Evolutionary conservation across 2,329 filamentous ascomycete species (phyloP), one percentile per base, ranked within the genome.

Genomic region (Penicillium concentricum): DNA sequence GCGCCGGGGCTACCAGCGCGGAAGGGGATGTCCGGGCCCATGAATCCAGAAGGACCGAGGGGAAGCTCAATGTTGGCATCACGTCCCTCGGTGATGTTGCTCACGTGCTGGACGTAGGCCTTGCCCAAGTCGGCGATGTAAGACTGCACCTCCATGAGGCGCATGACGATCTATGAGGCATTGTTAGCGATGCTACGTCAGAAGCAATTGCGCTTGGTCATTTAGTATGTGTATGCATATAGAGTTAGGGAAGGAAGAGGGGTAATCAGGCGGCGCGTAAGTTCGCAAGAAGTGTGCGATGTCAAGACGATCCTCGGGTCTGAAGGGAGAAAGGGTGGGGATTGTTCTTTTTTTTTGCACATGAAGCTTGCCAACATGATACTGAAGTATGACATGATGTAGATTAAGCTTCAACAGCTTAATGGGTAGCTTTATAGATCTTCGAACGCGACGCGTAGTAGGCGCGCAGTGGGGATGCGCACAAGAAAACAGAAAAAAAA

Each of bases 71-170:
- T 76, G 30, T 83, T 71, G 28, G 78, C 71, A 56, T 73, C 67
- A 77, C 82, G 78, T 83, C 86, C 64, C 41, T 87, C 87, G 26
- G 96, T 84, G 46, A 96, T 85, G 8, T 91, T 87, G 74, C 92
- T 91, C 66, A 90, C 92, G 80, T 96, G 91, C 71, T 91, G 88
- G 70, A 95, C 85, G 77, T 96, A 96, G 66, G 92, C 90, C 68
- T 86, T 84, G 62, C 90, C 88, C 67, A 96, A 87, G 57, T 87
- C 87, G 69, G 89, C 87, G 71, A 96, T 87, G 39, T 91, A 84
- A 59, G 87, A 86, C 69, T 92, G 86, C 49, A 97, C 88, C 57
- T 88, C 90, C 62, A 88, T 86, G 63, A 96, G 86, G 54, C 90
- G 86, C 69, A 89, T 82, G 67, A 90, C 85, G 63, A 93, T 86